These are phyloP conservation scores for Dactylellina leptospora DNA, from an alignment of 2,329 filamentous ascomycete genomes.

Conservation along the genomic window DNA sequence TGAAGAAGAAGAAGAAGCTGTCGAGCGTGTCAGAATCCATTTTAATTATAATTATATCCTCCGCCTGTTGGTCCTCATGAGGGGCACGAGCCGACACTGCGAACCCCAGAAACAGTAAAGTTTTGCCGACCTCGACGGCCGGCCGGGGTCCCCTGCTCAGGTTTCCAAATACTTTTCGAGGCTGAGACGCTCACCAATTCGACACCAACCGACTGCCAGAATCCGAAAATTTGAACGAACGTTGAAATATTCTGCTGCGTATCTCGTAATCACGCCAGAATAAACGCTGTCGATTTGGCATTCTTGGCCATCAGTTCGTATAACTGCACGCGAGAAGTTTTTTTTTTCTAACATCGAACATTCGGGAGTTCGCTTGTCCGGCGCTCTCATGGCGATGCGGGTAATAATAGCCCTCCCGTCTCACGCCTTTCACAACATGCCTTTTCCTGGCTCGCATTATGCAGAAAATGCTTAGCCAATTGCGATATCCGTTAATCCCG, in stretches of 20 bases:
- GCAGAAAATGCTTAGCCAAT: background rate
- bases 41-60: constrained; percentile 23
- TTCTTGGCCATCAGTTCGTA: background rate
- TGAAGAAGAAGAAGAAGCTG: constrained; percentile 10
- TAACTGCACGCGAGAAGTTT: background rate
- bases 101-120: constrained; percentile 40
- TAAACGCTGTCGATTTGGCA: background rate
- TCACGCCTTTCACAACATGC: background rate
- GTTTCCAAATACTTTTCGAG: constrained; percentile 53
- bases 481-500: too few species aligned
- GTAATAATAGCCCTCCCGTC: background rate
- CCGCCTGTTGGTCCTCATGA: constrained; percentile 5
- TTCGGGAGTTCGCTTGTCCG: constrained; percentile 13
- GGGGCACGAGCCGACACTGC: background rate
- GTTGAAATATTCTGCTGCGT: background rate
- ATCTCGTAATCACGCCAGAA: background rate
- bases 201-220: background rate
- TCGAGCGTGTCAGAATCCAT: constrained; percentile 7
- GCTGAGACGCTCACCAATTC: constrained; percentile 39
- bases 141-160: constrained; percentile 44
- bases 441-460: background rate
- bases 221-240: background rate
- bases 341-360: background rate
- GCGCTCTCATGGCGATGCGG: background rate
- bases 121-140: constrained; percentile 41